phyloP scores from a whole-genome alignment of 1,284 basidiomycete genomes.

The Ceratobasidium sp. region DNA sequence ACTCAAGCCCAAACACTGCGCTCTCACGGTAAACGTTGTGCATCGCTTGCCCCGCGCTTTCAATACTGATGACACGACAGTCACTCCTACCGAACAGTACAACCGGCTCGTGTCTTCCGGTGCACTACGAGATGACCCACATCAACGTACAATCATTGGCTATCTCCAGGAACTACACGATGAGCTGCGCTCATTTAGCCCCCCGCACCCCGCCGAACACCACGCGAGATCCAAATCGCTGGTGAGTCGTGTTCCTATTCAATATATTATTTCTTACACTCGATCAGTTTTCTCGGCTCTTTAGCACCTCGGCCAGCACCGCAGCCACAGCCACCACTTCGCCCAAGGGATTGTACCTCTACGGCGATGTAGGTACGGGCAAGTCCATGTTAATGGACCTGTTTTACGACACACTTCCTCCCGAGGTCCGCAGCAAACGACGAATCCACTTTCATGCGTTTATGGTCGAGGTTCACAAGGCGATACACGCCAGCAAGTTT shows the following conservation, averaged over 20 bases:
- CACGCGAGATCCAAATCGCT: conserved; percentile 44
- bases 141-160: conserved; percentile 85
- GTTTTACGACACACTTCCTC: conserved; percentile 89
- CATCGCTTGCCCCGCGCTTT: conserved; percentile 25
- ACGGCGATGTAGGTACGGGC: conserved; percentile 96
- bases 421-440: conserved; percentile 65
- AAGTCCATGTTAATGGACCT: conserved; percentile 99
- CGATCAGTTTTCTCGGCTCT: conserved; percentile 68
- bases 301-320: conserved; percentile 52
- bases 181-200: conserved; percentile 74
- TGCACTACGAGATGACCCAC: conserved; percentile 74
- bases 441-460: conserved; percentile 97
- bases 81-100: conserved; percentile 73
- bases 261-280: conserved; percentile 19
- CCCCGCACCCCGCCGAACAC: conserved; percentile 52
- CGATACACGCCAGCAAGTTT: conserved; percentile 80
- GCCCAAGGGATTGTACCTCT: conserved; percentile 94
- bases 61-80: conserved; percentile 20
- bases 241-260: conserved; percentile 48
- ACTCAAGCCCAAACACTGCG: conserved; percentile 13
- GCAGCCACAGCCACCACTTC: conserved; percentile 52
- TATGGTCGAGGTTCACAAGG: conserved; percentile 98
- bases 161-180: conserved; percentile 83
- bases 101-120: conserved; percentile 75
- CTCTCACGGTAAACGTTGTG: conserved; percentile 7